These are phyloP conservation scores for Pelagophyceae sp. DNA, from an alignment of 352 stramenopile species.

Conservation along the genomic window DNA sequence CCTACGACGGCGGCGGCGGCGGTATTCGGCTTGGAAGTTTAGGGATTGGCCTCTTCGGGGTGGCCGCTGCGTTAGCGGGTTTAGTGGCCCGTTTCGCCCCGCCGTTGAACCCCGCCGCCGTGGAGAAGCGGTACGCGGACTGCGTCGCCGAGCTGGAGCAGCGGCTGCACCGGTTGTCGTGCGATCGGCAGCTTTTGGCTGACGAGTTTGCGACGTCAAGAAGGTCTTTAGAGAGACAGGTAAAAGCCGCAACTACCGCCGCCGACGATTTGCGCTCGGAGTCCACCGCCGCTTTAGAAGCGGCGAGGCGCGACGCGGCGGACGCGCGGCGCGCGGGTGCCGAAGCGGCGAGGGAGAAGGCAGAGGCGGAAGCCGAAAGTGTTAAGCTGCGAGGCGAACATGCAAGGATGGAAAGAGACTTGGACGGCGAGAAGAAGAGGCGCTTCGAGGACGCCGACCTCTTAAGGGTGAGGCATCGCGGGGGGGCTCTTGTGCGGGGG, in stretches of 20 bases:
- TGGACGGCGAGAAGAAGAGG: not conserved
- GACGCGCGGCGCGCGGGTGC: not conserved
- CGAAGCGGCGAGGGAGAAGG: not conserved
- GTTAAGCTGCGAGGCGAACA: not conserved
- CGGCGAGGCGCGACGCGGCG: not conserved
- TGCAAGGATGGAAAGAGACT: not conserved
- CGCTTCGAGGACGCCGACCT: not conserved
- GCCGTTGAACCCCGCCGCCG: no score
- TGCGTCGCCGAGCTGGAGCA: constrained; percentile 12
- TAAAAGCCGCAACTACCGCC: not conserved
- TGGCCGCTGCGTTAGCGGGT: not conserved
- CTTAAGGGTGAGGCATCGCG: not conserved
- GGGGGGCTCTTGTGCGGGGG: no score
- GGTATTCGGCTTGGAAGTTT: no score
- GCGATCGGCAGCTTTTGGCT: constrained; percentile 5
- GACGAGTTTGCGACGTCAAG: constrained; percentile 14
- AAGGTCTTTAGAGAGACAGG: not conserved
- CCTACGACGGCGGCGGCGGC: no score
- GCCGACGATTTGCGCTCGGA: not conserved
- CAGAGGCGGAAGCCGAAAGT: not conserved
- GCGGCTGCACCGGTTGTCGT: constrained; percentile 7
- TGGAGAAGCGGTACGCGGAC: constrained; percentile 1
- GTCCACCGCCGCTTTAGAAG: not conserved
- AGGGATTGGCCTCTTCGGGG: not conserved
- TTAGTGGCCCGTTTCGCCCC: not conserved